phyloP scores from a whole-genome alignment of 441 rosid genomes.

The Populus trichocarpa region DNA sequence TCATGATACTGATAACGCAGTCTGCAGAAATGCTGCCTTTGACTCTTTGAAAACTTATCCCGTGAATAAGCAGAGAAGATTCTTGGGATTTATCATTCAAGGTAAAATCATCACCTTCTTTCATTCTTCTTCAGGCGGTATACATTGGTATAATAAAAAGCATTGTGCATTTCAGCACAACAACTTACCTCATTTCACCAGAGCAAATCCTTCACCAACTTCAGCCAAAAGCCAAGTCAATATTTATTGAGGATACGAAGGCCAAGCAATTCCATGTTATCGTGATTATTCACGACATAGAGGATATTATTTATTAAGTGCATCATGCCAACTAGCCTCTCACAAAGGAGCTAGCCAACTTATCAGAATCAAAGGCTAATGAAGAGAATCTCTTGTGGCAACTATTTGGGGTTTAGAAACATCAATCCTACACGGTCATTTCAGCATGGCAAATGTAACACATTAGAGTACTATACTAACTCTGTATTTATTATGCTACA shows the following conservation, averaged over 20 bases:
- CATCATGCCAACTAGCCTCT: neutral
- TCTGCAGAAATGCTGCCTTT: neutral
- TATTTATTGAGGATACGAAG: neutral
- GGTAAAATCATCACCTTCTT: neutral
- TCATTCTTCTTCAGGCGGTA: conserved; percentile 8
- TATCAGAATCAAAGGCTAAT: neutral
- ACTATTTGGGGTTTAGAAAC: neutral
- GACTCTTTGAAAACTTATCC: too few species aligned
- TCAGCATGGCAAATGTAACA: neutral
- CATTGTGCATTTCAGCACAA: neutral
- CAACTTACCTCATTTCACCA: neutral
- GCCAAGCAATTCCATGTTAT: neutral
- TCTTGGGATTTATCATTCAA: too few species aligned
- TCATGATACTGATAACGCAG: neutral
- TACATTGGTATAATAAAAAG: neutral
- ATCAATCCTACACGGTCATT: neutral
- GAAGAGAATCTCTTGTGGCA: neutral
- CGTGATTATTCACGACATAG: neutral
- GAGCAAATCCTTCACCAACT: neutral
- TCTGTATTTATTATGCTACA: neutral
- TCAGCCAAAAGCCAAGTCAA: neutral
- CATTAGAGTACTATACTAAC: neutral
- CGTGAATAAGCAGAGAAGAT: neutral
- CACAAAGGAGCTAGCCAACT: neutral
- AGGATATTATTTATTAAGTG: neutral